Percentiles rank a stretch among this genome's conserved stretches.
These are phyloP conservation scores for Starmerella cellae DNA, from an alignment of 805 yeast species.

Conservation along the genomic window DNA sequence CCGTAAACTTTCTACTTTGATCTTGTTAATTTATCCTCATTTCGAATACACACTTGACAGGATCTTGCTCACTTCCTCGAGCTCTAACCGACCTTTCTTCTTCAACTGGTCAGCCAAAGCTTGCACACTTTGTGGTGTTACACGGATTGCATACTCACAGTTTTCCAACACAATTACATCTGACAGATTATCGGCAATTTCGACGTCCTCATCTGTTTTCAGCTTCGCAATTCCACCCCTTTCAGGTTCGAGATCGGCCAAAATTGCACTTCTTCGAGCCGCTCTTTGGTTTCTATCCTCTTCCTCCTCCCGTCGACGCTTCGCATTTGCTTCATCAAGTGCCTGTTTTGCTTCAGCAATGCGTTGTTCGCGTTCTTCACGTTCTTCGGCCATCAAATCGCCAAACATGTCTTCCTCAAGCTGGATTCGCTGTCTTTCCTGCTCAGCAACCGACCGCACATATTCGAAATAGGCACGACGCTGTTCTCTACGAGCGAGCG, in stretches of 20 bases:
- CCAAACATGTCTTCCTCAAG: slow-evolving; percentile 24
- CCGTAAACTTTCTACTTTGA: not conserved
- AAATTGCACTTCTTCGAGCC: slow-evolving; percentile 14
- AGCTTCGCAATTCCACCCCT: slow-evolving; percentile 17
- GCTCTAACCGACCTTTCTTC: slow-evolving; percentile 5
- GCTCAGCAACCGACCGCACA: slow-evolving; percentile 25
- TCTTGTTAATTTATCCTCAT: not conserved
- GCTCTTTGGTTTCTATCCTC: slow-evolving; percentile 13
- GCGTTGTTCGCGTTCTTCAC: slow-evolving; percentile 19
- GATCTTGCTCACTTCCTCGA: slow-evolving; percentile 2
- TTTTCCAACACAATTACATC: slow-evolving; percentile 16
- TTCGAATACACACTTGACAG: not conserved
- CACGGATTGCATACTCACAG: slow-evolving; percentile 14
- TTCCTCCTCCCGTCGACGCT: slow-evolving; percentile 18
- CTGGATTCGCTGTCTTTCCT: slow-evolving; percentile 18
- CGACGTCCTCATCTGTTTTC: slow-evolving; percentile 14
- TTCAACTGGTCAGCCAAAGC: slow-evolving; percentile 3
- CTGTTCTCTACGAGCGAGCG: slow-evolving; percentile 25
- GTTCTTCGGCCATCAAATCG: slow-evolving; percentile 25
- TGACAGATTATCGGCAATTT: slow-evolving; percentile 14
- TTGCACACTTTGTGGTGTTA: slow-evolving; percentile 8
- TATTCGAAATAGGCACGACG: slow-evolving; percentile 27
- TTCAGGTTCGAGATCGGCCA: slow-evolving; percentile 5
- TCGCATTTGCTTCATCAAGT: slow-evolving; percentile 17
- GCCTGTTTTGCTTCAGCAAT: slow-evolving; percentile 17